Base-by-base conservation (phyloP, 768 basidiomycete species). In the Leccinum boreale region DNA sequence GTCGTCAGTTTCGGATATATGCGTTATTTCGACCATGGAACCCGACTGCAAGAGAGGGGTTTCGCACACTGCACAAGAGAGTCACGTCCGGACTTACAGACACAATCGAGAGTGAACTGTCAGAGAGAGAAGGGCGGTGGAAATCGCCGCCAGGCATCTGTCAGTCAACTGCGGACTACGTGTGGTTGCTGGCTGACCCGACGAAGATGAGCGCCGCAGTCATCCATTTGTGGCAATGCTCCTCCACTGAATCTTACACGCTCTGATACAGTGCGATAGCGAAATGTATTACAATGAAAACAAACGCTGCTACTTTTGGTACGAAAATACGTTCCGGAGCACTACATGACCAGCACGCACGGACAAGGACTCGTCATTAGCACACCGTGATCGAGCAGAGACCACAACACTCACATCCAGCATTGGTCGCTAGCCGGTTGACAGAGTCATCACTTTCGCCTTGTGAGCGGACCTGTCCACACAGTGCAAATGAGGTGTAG, bases 391-490 rank as follows among this genome's bases (percentile, higher is more conserved):
- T 36, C 17, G 49, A 7, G 15, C 5, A 28, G 14, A 21, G 29
- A 52, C 50, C 23, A 35, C 4, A 17, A 58, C 52, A 85, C 97
- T 82, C 76, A 99, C 97, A 77, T 63, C 97, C 97, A 63, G 90
- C 92, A 78, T 87, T 87, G 62, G 95, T 97, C 59, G 95, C 94
- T 74, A 98, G 80, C 73, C 94, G 84, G 86, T 99, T 99, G 71
- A 98, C 73, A 48, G 92, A 92, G 75, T 98, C 97, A 69, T 99
- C 97, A 62, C 90, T 84, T 84, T 99, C 96, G 68, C 94, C 96
- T 75, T 90, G 89, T 63, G 93, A 90, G 68, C 97, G 85, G 66
- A 99, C 93, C 70, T 88, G 86, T 50, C 97, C 97, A 74, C 87
- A 94, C 56, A 99, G 86, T 46, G 95, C 97, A 71, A 98, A 97